Conservation (phyloP, 2,329 filamentous ascomycete genomes). For the Aspergillus neotritici region DNA sequence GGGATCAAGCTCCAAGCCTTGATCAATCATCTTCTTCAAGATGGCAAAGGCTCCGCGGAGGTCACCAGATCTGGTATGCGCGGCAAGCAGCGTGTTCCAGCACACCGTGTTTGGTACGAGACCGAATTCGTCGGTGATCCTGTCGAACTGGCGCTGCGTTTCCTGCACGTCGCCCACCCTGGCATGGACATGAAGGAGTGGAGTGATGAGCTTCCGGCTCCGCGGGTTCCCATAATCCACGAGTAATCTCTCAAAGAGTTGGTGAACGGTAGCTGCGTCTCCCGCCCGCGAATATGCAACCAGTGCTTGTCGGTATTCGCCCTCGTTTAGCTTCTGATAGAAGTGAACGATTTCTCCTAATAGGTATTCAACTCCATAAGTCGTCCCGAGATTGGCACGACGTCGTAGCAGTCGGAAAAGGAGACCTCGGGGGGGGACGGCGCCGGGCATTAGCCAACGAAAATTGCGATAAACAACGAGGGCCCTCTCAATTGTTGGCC, state of each 20-base stretch:
- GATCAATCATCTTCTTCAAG: conserved; percentile 56
- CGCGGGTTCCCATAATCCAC: conserved; percentile 32
- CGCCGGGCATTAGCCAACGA: conserved; percentile 28
- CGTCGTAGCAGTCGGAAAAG: conserved; percentile 22
- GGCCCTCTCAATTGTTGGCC: conserved; percentile 24
- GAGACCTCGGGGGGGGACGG: conserved; percentile 16
- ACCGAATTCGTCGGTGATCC: conserved; percentile 53
- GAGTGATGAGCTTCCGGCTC: conserved; percentile 35
- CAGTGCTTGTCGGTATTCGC: conserved; percentile 34
- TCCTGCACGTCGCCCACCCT: conserved; percentile 58
- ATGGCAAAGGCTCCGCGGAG: conserved; percentile 59
- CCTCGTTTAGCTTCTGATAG: conserved; percentile 25
- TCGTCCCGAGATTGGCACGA: conserved; percentile 27
- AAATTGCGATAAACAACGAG: conserved; percentile 40
- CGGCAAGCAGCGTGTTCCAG: conserved; percentile 74
- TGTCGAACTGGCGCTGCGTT: conserved; percentile 57
- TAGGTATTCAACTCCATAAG: conserved; percentile 35
- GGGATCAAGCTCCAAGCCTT: conserved; percentile 50
- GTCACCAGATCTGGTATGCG: conserved; percentile 61
- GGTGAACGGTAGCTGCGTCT: conserved; percentile 40
- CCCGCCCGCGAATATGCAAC: conserved; percentile 43
- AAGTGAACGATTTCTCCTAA: conserved; percentile 36
- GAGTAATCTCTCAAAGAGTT: conserved; percentile 42
- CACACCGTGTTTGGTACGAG: conserved; percentile 54
- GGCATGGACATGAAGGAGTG: conserved; percentile 66